A percentile compares a stretch with the other conserved stretches of the same genome.
Conservation (phyloP, 1,284 basidiomycete genomes). For the Cystobasidium slooffiae region DNA sequence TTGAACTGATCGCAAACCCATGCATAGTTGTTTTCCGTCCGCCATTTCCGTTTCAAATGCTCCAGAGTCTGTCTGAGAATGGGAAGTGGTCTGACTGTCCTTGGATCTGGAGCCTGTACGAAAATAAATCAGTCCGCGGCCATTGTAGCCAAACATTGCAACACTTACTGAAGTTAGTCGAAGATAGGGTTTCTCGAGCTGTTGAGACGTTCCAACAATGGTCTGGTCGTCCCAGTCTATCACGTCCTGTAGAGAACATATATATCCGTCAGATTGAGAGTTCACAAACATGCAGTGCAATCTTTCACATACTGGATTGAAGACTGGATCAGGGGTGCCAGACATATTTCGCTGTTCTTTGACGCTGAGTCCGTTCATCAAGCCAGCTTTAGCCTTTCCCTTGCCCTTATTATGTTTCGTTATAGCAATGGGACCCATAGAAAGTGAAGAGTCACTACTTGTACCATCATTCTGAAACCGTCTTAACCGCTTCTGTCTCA, state of each 20-base stretch:
- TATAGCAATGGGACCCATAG: constrained; percentile 23
- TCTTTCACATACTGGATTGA: constrained; percentile 59
- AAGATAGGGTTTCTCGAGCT: constrained; percentile 94
- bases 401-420: constrained; percentile 26
- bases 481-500: constrained; percentile 37
- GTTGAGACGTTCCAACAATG: constrained; percentile 86
- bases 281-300: not conserved
- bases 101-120: constrained; percentile 78
- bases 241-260: constrained; percentile 70
- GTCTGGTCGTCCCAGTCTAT: constrained; percentile 96
- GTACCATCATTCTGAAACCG: constrained; percentile 43
- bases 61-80: constrained; percentile 83
- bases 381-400: constrained; percentile 40
- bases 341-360: constrained; percentile 43
- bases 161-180: constrained; percentile 82
- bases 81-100: constrained; percentile 85
- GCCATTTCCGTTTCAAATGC: constrained; percentile 88
- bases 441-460: constrained; percentile 25
- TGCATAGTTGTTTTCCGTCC: constrained; percentile 77
- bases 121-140: constrained; percentile 58
- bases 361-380: constrained; percentile 44
- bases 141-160: not conserved
- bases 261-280: not conserved
- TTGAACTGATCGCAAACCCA: constrained; percentile 99
- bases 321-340: constrained; percentile 53